Percentiles rank a stretch among this genome's conserved stretches.
These are phyloP conservation scores for Sporothrix brasiliensis DNA, from an alignment of 2,329 filamentous ascomycete species.

Conservation along the genomic window DNA sequence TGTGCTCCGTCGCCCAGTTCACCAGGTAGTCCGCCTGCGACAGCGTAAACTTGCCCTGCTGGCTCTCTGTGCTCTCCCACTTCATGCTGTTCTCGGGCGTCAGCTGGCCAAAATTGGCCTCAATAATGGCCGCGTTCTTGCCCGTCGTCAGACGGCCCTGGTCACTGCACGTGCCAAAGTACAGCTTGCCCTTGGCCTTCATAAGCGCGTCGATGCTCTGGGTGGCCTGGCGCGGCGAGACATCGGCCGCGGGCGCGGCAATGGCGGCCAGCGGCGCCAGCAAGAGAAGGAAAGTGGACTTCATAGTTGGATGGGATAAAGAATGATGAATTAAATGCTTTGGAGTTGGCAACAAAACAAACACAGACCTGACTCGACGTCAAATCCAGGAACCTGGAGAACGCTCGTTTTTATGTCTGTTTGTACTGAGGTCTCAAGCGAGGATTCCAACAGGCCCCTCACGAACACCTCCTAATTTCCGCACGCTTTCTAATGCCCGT, in stretches of 20 bases:
- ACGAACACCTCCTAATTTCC: background rate
- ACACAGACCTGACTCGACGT: background rate
- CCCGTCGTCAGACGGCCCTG: constrained; percentile 53
- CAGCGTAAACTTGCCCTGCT: constrained; percentile 58
- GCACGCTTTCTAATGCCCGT: background rate
- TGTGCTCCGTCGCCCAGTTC: constrained; percentile 59
- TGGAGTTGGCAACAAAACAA: background rate
- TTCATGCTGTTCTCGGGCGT: constrained; percentile 73
- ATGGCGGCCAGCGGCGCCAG: constrained; percentile 46
- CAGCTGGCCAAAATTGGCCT: constrained; percentile 64
- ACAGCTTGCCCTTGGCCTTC: constrained; percentile 66
- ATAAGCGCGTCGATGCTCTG: constrained; percentile 59
- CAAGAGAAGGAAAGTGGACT: constrained; percentile 42
- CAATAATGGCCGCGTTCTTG: constrained; percentile 60
- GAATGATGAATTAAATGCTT: background rate
- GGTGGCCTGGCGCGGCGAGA: constrained; percentile 44
- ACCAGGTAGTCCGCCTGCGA: constrained; percentile 61
- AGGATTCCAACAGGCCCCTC: background rate
- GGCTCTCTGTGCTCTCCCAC: constrained; percentile 62
- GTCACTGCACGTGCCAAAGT: constrained; percentile 63
- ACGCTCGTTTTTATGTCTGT: background rate
- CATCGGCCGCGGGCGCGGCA: constrained; percentile 42
- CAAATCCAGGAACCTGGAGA: background rate
- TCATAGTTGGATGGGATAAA: constrained; percentile 37
- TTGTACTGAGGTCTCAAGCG: background rate